Percentiles rank a stretch among this genome's conserved stretches.
Evolutionary conservation across 1,139 yeast genomes (phyloP).

Genomic region (Suhomyces chickasaworum): DNA sequence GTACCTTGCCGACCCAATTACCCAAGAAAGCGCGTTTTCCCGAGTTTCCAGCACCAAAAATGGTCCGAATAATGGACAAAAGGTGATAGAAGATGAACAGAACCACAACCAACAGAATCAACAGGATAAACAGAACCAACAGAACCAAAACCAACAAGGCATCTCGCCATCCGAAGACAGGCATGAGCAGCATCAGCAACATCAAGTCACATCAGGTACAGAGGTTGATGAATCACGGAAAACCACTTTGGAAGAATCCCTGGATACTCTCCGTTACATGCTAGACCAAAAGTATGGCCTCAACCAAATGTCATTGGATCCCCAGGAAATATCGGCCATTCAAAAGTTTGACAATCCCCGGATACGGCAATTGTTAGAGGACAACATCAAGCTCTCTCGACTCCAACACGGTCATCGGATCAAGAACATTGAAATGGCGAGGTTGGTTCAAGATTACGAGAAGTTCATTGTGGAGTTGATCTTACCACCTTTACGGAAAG

Average conservation of each 20-base stretch:
- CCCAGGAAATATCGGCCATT: background rate
- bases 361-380: slow-evolving; percentile 22
- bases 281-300: slow-evolving; percentile 22
- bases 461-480: slow-evolving; percentile 27
- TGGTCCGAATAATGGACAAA: background rate
- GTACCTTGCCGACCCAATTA: background rate
- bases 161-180: no score
- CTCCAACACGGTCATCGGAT: slow-evolving; percentile 22
- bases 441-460: slow-evolving; percentile 33
- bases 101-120: background rate
- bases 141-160: no score
- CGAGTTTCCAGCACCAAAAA: background rate
- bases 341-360: slow-evolving; percentile 4
- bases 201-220: no score
- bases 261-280: slow-evolving; percentile 19
- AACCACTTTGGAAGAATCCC: background rate
- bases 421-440: slow-evolving; percentile 28
- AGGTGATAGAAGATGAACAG: background rate
- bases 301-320: slow-evolving; percentile 10
- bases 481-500: slow-evolving; percentile 34
- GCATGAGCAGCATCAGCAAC: no score
- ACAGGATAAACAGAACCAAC: background rate
- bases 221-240: background rate
- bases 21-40: no score
- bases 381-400: slow-evolving; percentile 28